These are phyloP conservation scores for Ascochyta clinopodiicola DNA, from an alignment of 2,329 filamentous ascomycete genomes.

Conservation along the genomic window DNA sequence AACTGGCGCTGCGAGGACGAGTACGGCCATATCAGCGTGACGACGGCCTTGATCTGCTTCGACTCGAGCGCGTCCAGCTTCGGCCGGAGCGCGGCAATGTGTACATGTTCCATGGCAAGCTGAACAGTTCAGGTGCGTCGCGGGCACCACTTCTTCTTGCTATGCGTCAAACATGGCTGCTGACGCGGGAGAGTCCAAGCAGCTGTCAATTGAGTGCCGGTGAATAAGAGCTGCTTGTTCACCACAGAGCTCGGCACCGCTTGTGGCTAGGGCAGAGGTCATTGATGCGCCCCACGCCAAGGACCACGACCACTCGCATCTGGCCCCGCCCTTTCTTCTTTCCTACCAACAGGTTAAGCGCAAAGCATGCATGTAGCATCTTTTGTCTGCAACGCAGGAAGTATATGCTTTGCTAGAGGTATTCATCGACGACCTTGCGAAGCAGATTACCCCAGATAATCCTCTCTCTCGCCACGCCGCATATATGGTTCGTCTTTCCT, in stretches of 20 bases:
- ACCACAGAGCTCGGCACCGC: conserved; percentile 5
- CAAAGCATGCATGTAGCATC: too few relatives aligned
- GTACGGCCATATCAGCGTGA: conserved; percentile 92
- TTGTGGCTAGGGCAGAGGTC: not conserved
- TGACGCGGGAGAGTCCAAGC: not conserved
- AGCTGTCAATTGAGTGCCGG: not conserved
- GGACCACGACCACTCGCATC: not conserved
- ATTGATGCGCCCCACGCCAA: conserved; percentile 5
- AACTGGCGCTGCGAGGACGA: conserved; percentile 76
- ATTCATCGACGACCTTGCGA: conserved; percentile 12
- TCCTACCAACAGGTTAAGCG: not conserved
- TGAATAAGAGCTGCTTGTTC: not conserved
- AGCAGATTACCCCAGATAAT: conserved; percentile 19
- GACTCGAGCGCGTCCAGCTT: conserved; percentile 37
- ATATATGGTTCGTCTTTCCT: conserved; percentile 18
- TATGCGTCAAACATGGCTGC: conserved; percentile 9
- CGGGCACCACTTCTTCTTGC: not conserved
- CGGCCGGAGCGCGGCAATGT: conserved; percentile 44
- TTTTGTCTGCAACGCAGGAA: too few relatives aligned
- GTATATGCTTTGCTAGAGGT: conserved; percentile 23
- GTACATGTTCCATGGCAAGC: conserved; percentile 35
- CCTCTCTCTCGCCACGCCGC: conserved; percentile 10
- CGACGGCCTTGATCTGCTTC: conserved; percentile 67
- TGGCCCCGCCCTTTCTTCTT: not conserved
- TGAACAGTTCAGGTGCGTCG: conserved; percentile 2